Percentiles rank a stretch among this genome's conserved stretches.
Conservation (phyloP, 139 green algal species). For the Tetradesmus obliquus region DNA sequence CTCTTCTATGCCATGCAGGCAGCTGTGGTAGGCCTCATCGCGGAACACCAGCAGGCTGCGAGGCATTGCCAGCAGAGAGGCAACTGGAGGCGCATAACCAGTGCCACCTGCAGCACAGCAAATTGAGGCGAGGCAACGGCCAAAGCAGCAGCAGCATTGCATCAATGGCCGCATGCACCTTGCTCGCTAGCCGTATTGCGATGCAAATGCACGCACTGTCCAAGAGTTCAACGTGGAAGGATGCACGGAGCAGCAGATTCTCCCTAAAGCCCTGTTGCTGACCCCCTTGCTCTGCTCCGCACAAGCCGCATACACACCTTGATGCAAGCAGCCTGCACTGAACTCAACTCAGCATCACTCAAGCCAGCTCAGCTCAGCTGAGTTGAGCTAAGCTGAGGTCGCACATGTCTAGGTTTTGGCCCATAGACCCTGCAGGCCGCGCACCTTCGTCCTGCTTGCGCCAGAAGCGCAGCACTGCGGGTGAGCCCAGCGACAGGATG, state of each 20-base stretch:
- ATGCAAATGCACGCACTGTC: no score
- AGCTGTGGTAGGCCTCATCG: conserved; percentile 64
- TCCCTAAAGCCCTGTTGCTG: no score
- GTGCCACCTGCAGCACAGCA: conserved; percentile 27
- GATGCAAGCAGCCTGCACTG: no score
- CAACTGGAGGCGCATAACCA: conserved; percentile 22
- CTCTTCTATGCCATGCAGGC: conserved; percentile 75
- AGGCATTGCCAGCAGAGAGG: conserved; percentile 65
- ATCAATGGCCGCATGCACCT: conserved; percentile 10
- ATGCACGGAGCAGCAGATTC: no score
- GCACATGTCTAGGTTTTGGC: no score
- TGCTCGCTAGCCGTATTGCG: background rate
- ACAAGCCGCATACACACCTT: no score
- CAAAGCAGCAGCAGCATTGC: background rate
- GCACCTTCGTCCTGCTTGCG: conserved; percentile 55
- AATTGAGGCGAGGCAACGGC: background rate
- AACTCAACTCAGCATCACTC: no score
- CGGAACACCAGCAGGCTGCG: conserved; percentile 73
- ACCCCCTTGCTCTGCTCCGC: no score
- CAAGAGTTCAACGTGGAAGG: no score
- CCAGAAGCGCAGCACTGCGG: conserved; percentile 74
- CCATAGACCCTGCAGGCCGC: background rate
- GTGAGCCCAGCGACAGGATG: conserved; percentile 69
- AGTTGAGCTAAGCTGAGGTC: no score
- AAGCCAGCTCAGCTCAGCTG: no score